Percentiles rank a stretch among this genome's conserved stretches.
These are phyloP conservation scores for Bocquillonia castaneifolia DNA, from an alignment of 441 rosid genomes.

Conservation along the genomic window DNA sequence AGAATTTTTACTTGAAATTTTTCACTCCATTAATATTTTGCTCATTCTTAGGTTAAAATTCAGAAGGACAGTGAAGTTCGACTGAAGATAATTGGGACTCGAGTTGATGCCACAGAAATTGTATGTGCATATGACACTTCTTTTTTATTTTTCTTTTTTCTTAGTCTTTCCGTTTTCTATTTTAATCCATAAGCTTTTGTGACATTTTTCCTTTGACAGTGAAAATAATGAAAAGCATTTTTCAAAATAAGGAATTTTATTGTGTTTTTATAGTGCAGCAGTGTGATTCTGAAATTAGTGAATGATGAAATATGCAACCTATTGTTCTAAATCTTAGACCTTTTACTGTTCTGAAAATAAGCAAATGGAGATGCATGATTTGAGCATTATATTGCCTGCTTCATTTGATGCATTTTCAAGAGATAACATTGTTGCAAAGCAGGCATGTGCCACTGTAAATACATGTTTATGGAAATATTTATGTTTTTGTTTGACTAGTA, in stretches of 20 bases:
- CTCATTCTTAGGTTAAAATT: slow-evolving; percentile 64
- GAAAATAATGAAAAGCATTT: background rate
- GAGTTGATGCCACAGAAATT: slow-evolving; percentile 91
- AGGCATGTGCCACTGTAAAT: background rate
- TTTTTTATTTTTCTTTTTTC: background rate
- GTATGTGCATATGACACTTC: slow-evolving; percentile 32
- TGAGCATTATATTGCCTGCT: background rate
- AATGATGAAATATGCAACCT: background rate
- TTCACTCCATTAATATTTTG: slow-evolving; percentile 15
- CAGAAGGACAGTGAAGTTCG: slow-evolving; percentile 92
- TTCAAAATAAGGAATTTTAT: background rate
- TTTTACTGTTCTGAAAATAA: background rate
- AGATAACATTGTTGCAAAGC: background rate
- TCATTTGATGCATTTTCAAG: background rate
- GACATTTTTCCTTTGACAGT: too few species aligned
- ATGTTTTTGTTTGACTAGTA: too few species aligned
- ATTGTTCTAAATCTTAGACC: background rate
- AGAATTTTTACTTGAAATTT: background rate
- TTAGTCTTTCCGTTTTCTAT: background rate
- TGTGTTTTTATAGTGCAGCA: background rate
- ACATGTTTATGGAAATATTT: background rate
- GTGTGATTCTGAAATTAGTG: background rate
- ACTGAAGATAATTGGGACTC: slow-evolving; percentile 84
- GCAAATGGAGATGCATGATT: background rate
- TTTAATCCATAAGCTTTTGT: background rate